Percentiles rank a stretch among this genome's conserved stretches.
Evolutionary conservation across 148 eudicot species (phyloP).

Genomic region (Hydrangea macrophylla): DNA sequence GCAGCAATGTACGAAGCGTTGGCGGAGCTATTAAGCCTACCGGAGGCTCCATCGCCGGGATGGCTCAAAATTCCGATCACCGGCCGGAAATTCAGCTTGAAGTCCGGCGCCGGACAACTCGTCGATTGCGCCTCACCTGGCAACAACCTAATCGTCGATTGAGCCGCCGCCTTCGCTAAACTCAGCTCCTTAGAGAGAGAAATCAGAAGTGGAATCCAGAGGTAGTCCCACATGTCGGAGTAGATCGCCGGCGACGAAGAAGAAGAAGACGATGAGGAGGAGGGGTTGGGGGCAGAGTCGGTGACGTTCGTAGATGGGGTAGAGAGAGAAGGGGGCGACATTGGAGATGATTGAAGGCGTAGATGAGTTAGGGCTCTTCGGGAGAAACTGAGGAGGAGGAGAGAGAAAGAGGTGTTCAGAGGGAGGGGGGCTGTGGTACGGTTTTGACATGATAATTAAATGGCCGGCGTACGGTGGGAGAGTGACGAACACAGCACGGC

Average conservation of each 20-base stretch:
- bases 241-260: constrained; percentile 10
- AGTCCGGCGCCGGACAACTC: constrained; percentile 53
- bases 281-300: constrained; percentile 9
- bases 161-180: constrained; percentile 20
- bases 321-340: constrained; percentile 27
- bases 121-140: constrained; percentile 26
- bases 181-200: constrained; percentile 28
- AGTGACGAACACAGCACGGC: not conserved
- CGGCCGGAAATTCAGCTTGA: constrained; percentile 65
- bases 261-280: constrained; percentile 13
- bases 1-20: constrained; percentile 79
- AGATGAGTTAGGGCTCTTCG: constrained; percentile 3
- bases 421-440: not conserved
- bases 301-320: constrained; percentile 9
- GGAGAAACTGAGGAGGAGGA: not conserved
- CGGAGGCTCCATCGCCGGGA: constrained; percentile 98
- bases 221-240: constrained; percentile 26
- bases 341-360: not conserved
- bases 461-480: not conserved
- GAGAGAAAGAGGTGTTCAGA: not conserved
- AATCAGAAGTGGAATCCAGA: constrained; percentile 48
- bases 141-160: constrained; percentile 37
- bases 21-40: constrained; percentile 58
- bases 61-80: constrained; percentile 82
- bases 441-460: constrained; percentile 6